Conservation (phyloP, 2,329 filamentous ascomycete genomes). For the Mycosphaerella sp. region DNA sequence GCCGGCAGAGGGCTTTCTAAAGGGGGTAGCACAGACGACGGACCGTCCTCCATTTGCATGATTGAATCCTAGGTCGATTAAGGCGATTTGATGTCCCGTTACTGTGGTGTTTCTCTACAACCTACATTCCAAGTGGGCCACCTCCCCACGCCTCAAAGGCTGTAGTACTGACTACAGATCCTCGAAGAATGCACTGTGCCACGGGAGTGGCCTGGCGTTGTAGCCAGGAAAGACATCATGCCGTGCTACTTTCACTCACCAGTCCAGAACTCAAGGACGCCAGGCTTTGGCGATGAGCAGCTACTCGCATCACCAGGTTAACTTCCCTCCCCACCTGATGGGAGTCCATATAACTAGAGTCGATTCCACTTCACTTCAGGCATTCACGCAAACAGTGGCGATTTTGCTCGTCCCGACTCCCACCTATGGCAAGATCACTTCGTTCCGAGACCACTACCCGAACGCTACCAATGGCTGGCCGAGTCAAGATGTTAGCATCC, state of each 20-base stretch:
- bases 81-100: background rate
- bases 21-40: background rate
- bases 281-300: background rate
- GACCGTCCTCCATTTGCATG: background rate
- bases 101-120: background rate
- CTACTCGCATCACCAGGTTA: background rate
- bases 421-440: background rate
- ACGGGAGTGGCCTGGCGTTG: background rate
- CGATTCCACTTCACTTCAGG: background rate
- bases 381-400: background rate
- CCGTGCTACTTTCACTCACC: background rate
- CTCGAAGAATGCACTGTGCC: background rate
- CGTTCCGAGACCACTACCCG: background rate
- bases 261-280: background rate
- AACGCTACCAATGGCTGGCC: background rate
- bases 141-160: background rate
- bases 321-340: background rate
- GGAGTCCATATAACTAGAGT: background rate
- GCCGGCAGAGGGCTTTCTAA: background rate
- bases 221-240: background rate
- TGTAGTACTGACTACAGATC: too few species aligned
- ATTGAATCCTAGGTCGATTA: background rate
- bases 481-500: background rate
- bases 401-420: background rate
- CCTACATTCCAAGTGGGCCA: background rate